A percentile compares a stretch with the other conserved stretches of the same genome.
These are phyloP conservation scores for Tricholoma furcatifolium DNA, from an alignment of 768 basidiomycete genomes.

Conservation along the genomic window DNA sequence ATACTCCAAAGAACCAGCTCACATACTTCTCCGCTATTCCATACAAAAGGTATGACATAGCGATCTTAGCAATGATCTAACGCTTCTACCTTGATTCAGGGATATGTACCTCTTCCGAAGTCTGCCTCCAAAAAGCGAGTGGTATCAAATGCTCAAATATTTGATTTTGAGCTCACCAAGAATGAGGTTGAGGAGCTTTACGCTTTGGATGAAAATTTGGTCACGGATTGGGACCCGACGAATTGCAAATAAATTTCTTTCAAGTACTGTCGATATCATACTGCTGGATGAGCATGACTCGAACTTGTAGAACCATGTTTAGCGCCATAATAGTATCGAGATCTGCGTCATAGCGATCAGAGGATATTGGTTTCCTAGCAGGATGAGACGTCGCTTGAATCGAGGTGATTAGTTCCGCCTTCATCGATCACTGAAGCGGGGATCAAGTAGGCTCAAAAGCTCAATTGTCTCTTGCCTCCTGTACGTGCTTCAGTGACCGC, in stretches of 20 bases:
- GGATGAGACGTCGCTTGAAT: too few species aligned
- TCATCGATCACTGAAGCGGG: too few species aligned
- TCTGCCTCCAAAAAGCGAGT: conserved; percentile 54
- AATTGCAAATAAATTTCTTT: conserved; percentile 20
- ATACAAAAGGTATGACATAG: conserved; percentile 61
- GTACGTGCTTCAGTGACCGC: too few species aligned
- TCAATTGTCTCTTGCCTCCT: too few species aligned
- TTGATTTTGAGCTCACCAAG: conserved; percentile 54
- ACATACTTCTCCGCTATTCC: conserved; percentile 68
- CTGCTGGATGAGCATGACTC: too few species aligned
- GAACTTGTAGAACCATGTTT: too few species aligned
- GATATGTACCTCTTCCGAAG: conserved; percentile 67
- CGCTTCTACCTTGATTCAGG: conserved; percentile 24
- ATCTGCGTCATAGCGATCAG: too few species aligned
- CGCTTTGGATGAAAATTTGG: conserved; percentile 51
- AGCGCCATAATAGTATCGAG: too few species aligned
- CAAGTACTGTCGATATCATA: too few species aligned
- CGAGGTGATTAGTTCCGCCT: too few species aligned
- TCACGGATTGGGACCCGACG: conserved; percentile 45
- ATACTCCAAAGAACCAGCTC: conserved; percentile 55
- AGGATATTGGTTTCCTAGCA: too few species aligned
- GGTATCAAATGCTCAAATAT: conserved; percentile 57
- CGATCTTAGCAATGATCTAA: background rate
- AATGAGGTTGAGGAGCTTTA: conserved; percentile 53
- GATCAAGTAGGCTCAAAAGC: too few species aligned